Conservation (phyloP, 768 basidiomycete species). For the Sporobolomyces phaffii region DNA sequence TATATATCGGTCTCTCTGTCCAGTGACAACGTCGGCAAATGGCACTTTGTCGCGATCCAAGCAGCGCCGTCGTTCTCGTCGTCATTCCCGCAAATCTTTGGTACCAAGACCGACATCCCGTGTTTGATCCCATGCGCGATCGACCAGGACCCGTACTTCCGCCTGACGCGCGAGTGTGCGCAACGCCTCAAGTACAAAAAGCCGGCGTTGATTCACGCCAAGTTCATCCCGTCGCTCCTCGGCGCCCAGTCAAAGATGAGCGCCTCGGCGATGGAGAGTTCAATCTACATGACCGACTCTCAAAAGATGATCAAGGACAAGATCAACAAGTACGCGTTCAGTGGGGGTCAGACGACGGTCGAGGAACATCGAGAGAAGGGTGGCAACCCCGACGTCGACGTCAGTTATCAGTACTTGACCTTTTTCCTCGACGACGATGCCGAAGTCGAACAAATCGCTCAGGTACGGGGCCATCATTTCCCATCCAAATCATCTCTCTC, state of each 20-base stretch:
- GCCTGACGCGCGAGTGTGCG: constrained; percentile 91
- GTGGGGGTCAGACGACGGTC: constrained; percentile 89
- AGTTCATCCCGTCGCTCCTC: constrained; percentile 97
- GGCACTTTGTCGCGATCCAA: constrained; percentile 92
- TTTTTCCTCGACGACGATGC: constrained; percentile 96
- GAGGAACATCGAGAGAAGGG: constrained; percentile 85
- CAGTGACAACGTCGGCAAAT: constrained; percentile 96
- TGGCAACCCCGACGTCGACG: constrained; percentile 90
- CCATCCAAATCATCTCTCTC: too few relatives aligned
- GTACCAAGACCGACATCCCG: constrained; percentile 70
- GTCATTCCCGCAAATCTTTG: constrained; percentile 97
- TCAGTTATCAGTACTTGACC: constrained; percentile 85
- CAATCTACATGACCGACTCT: constrained; percentile 94
- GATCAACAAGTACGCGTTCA: constrained; percentile 91
- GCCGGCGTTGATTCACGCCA: constrained; percentile 82
- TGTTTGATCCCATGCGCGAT: constrained; percentile 96
- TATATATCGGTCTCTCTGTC: too few relatives aligned
- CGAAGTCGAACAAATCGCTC: constrained; percentile 68
- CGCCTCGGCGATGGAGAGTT: constrained; percentile 84
- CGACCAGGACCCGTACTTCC: constrained; percentile 89
- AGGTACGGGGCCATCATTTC: constrained; percentile 55
- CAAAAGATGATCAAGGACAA: constrained; percentile 93
- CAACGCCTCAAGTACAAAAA: constrained; percentile 91
- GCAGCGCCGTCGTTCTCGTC: constrained; percentile 95
- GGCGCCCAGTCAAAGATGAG: constrained; percentile 99